Conservation (phyloP, 352 stramenopile genomes). For the Phytophthora pseudosyringae region DNA sequence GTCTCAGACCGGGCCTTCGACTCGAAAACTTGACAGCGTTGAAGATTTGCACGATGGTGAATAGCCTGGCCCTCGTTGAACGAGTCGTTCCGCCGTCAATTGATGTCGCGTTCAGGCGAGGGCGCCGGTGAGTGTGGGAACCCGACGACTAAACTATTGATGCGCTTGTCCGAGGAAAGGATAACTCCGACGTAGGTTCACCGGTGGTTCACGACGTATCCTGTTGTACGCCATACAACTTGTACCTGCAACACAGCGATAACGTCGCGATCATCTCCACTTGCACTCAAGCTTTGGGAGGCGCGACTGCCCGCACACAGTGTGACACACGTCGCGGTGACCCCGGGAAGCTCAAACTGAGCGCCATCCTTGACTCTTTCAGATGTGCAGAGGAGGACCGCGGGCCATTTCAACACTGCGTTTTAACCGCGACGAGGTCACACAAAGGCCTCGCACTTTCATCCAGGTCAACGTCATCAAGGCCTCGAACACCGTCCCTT, state of each 20-base stretch:
- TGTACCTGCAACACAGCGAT: slow-evolving; percentile 2
- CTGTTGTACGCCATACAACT: background rate
- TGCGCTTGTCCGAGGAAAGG: background rate
- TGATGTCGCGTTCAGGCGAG: background rate
- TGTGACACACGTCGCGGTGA: slow-evolving; percentile 10
- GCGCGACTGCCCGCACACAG: slow-evolving; percentile 3
- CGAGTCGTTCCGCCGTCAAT: slow-evolving; percentile 7
- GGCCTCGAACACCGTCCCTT: background rate
- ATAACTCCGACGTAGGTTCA: background rate
- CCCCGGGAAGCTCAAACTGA: slow-evolving; percentile 1
- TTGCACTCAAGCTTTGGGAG: background rate
- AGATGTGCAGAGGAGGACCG: slow-evolving; percentile 18
- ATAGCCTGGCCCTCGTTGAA: slow-evolving; percentile 4
- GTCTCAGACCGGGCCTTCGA: slow-evolving; percentile 11
- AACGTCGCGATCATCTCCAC: background rate
- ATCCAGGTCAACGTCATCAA: background rate
- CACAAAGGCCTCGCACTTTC: no score
- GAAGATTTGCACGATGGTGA: slow-evolving; percentile 33
- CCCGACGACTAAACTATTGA: background rate
- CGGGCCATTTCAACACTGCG: background rate
- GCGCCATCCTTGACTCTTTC: slow-evolving; percentile 18
- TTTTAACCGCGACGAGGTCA: no score
- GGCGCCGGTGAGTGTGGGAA: no score
- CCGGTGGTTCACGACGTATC: background rate
- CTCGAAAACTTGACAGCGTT: slow-evolving; percentile 16